phyloP scores from a whole-genome alignment of 2,329 filamentous ascomycete genomes.

The Malbranchea cinnamomea region DNA sequence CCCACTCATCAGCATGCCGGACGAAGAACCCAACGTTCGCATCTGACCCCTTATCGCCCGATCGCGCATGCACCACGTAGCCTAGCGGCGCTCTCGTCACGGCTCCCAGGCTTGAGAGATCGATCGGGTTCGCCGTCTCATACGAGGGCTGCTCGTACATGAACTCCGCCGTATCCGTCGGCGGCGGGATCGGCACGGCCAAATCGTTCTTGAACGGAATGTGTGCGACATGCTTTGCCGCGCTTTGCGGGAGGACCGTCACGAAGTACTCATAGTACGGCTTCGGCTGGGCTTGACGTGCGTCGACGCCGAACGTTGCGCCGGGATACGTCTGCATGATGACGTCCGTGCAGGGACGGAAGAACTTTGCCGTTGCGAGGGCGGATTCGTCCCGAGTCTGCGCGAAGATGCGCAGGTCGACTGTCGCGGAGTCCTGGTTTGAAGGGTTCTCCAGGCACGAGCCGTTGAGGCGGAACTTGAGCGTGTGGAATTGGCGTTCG shows the following conservation, averaged over 20 bases:
- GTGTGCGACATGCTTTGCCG: conserved; percentile 14
- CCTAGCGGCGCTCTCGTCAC: conserved; percentile 17
- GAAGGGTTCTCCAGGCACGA: conserved; percentile 11
- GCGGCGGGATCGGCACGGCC: conserved; percentile 11
- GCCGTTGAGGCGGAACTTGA: conserved; percentile 11
- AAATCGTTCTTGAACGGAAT: conserved; percentile 4
- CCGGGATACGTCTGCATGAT: conserved; percentile 17
- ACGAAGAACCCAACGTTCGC: conserved; percentile 35
- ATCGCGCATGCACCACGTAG: conserved; percentile 22
- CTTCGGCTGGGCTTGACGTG: conserved; percentile 9
- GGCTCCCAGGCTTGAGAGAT: conserved; percentile 13
- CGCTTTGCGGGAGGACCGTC: conserved; percentile 15
- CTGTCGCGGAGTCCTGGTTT: conserved; percentile 21
- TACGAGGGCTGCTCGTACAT: conserved; percentile 9
- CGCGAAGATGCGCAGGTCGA: conserved; percentile 21
- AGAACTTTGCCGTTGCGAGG: conserved; percentile 12
- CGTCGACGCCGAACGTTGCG: conserved; percentile 11
- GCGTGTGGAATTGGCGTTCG: conserved; percentile 8
- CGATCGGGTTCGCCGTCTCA: conserved; percentile 9
- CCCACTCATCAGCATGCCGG: conserved; percentile 26
- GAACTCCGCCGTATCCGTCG: conserved; percentile 12
- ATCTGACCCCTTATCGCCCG: conserved; percentile 32
- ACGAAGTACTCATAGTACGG: conserved; percentile 16
- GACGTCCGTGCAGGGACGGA: conserved; percentile 13
- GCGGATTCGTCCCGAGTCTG: conserved; percentile 24